These are phyloP conservation scores for Xylariaceae sp. DNA, from an alignment of 2,329 filamentous ascomycete species.

Conservation along the genomic window DNA sequence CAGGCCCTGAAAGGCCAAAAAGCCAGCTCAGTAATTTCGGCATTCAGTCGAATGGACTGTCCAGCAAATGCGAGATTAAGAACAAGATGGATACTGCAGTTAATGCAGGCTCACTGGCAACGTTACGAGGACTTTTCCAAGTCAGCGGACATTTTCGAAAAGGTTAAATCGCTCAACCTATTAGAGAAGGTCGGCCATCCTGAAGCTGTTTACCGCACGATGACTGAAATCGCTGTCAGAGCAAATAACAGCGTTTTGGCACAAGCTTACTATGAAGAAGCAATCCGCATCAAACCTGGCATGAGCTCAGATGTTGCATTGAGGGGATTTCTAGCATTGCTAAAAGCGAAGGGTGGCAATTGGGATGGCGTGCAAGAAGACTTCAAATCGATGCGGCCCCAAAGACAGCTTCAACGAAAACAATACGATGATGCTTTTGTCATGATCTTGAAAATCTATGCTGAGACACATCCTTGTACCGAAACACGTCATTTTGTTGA, in stretches of 20 bases:
- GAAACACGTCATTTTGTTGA: constrained; percentile 38
- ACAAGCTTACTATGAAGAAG: constrained; percentile 24
- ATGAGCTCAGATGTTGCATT: constrained; percentile 29
- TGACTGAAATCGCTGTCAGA: constrained; percentile 37
- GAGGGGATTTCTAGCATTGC: constrained; percentile 31
- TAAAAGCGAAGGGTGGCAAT: constrained; percentile 34
- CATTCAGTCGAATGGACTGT: constrained; percentile 21
- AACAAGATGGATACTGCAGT: constrained; percentile 32
- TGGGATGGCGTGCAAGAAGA: constrained; percentile 35
- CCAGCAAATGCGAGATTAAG: constrained; percentile 19
- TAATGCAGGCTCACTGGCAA: constrained; percentile 33
- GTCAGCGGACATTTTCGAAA: constrained; percentile 23
- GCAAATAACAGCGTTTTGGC: constrained; percentile 29
- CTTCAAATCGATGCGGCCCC: constrained; percentile 25
- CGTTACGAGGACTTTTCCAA: constrained; percentile 21
- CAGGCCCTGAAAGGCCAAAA: constrained; percentile 23
- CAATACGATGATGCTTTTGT: constrained; percentile 31
- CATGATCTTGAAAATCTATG: constrained; percentile 35
- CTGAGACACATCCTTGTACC: constrained; percentile 31
- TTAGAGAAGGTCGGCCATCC: constrained; percentile 20
- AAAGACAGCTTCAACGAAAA: constrained; percentile 5
- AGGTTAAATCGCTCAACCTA: constrained; percentile 19
- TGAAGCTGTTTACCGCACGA: constrained; percentile 31
- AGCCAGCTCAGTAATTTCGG: constrained; percentile 25
- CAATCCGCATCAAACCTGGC: constrained; percentile 20